Evolutionary conservation across 495 filamentous ascomycete species (phyloP).

Genomic region (Bryoglossum gracile): DNA sequence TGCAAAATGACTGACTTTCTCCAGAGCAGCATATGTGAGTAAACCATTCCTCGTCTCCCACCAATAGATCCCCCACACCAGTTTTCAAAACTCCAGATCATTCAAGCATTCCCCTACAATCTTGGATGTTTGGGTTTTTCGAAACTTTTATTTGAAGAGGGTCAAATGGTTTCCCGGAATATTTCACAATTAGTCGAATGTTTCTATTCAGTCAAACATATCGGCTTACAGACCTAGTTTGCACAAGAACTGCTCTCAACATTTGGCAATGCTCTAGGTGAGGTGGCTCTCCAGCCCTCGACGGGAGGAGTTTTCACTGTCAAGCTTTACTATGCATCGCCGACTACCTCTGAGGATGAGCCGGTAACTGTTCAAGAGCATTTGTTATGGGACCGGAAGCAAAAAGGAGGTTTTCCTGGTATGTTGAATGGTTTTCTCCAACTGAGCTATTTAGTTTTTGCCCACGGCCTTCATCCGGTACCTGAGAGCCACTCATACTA

Average conservation of each 20-base stretch:
- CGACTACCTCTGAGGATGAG: slow-evolving; percentile 14
- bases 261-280: slow-evolving; percentile 76
- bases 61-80: too few relatives aligned
- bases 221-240: too few relatives aligned
- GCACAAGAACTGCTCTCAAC: slow-evolving; percentile 98
- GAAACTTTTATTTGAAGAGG: too few relatives aligned
- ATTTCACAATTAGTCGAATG: too few relatives aligned
- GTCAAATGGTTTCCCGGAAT: too few relatives aligned
- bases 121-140: too few relatives aligned
- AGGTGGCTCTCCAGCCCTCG: slow-evolving; percentile 80
- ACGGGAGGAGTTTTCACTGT: slow-evolving; percentile 82
- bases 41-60: too few relatives aligned
- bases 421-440: slow-evolving; percentile 18
- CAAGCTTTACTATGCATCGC: slow-evolving; percentile 42
- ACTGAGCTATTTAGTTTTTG: background rate
- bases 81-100: too few relatives aligned
- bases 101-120: too few relatives aligned
- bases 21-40: too few relatives aligned
- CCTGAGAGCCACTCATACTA: background rate
- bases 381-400: slow-evolving; percentile 83
- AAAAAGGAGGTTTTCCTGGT: slow-evolving; percentile 86
- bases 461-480: background rate
- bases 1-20: too few relatives aligned
- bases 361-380: slow-evolving; percentile 31
- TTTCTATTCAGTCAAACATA: too few relatives aligned